Conservation (phyloP, 2,329 filamentous ascomycete species). For the Pyricularia pennisetigena region DNA sequence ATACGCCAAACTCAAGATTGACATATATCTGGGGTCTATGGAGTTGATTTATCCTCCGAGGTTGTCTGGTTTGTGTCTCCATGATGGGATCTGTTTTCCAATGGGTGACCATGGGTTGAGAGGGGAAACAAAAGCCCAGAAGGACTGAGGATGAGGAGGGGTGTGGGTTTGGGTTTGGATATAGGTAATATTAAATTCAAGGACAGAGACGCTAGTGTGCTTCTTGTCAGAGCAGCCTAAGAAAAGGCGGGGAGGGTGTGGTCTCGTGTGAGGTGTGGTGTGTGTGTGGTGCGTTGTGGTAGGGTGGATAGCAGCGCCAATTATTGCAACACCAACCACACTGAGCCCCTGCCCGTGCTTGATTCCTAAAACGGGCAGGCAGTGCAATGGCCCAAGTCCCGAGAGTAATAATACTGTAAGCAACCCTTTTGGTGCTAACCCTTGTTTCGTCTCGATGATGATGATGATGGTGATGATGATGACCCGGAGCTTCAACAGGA, state of each 20-base stretch:
- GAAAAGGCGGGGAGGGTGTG: neutral
- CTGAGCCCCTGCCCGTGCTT: neutral
- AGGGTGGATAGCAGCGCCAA: neutral
- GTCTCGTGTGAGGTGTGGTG: neutral
- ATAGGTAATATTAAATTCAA: neutral
- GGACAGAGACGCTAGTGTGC: neutral
- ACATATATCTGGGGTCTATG: slow-evolving; percentile 35
- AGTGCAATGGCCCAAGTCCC: neutral
- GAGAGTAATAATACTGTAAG: neutral
- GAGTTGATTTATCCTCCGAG: slow-evolving; percentile 16
- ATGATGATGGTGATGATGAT: neutral
- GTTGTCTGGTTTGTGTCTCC: slow-evolving; percentile 15
- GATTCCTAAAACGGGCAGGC: neutral
- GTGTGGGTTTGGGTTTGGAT: neutral
- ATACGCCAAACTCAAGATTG: slow-evolving; percentile 41
- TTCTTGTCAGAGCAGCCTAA: neutral
- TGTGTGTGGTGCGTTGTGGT: neutral
- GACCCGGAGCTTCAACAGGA: neutral
- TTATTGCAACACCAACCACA: neutral
- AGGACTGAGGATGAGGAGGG: neutral
- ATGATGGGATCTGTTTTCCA: slow-evolving; percentile 17
- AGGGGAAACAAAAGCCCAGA: neutral
- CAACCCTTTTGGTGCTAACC: neutral
- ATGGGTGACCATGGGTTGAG: slow-evolving; percentile 9
- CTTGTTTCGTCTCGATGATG: neutral